These are phyloP conservation scores for Pseudopediastrum boryanum DNA, from an alignment of 139 green algal genomes.

Conservation along the genomic window DNA sequence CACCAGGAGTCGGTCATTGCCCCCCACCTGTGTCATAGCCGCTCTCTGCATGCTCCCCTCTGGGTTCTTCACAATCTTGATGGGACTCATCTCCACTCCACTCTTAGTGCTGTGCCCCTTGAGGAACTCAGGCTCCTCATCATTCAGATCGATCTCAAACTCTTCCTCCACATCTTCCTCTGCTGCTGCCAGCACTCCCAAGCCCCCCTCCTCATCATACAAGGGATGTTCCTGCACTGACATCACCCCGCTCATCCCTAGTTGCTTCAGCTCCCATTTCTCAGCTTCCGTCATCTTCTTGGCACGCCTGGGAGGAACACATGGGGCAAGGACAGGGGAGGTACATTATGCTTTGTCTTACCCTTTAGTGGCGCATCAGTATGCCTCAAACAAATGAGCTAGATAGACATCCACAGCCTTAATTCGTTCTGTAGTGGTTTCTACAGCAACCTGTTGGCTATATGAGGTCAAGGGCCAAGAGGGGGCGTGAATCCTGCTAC, in stretches of 20 bases:
- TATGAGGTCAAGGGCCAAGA: too few relatives aligned
- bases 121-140: slow-evolving; percentile 94
- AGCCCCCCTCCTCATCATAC: slow-evolving; percentile 83
- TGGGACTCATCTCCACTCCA: slow-evolving; percentile 84
- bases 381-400: too few relatives aligned
- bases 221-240: slow-evolving; percentile 86
- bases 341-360: too few relatives aligned
- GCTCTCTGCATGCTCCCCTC: slow-evolving; percentile 96
- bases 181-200: slow-evolving; percentile 46
- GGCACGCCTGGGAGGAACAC: slow-evolving; percentile 50
- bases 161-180: slow-evolving; percentile 85
- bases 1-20: too few relatives aligned
- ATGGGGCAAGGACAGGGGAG: too few relatives aligned
- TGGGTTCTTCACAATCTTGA: slow-evolving; percentile 99
- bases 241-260: slow-evolving; percentile 80
- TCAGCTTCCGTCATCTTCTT: slow-evolving; percentile 78
- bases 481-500: too few relatives aligned
- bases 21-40: slow-evolving; percentile 88
- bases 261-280: slow-evolving; percentile 83
- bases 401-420: too few relatives aligned
- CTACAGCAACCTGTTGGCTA: too few relatives aligned
- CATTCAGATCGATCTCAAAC: slow-evolving; percentile 98
- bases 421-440: too few relatives aligned
- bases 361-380: too few relatives aligned
- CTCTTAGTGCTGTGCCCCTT: slow-evolving; percentile 49